These are phyloP conservation scores for Naganishia vaughanmartiniae DNA, from an alignment of 768 basidiomycete genomes.

Conservation along the genomic window DNA sequence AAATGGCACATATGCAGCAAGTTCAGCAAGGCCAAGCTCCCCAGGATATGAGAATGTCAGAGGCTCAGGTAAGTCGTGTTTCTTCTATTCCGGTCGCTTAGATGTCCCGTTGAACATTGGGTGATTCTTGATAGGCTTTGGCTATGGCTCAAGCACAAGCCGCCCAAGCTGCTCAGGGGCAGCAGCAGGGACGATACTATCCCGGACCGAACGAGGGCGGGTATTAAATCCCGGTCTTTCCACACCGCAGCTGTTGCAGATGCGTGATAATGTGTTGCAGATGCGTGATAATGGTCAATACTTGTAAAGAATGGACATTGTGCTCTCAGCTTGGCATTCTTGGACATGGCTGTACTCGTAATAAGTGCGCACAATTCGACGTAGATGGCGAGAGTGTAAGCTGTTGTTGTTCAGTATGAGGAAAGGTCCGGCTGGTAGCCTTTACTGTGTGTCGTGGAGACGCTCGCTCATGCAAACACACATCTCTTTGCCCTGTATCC, in stretches of 20 bases:
- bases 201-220: neutral
- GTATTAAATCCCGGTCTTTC: neutral
- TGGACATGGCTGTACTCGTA: neutral
- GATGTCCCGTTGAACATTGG: neutral
- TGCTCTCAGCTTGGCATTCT: neutral
- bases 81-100: neutral
- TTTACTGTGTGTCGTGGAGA: no score
- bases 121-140: neutral
- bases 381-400: neutral
- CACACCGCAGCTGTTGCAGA: neutral
- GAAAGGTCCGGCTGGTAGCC: neutral
- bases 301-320: conserved; percentile 1
- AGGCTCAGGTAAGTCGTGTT: neutral
- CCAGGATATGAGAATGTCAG: conserved; percentile 17
- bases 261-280: neutral
- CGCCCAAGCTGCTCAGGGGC: conserved; percentile 41
- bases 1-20: conserved; percentile 32
- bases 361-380: neutral
- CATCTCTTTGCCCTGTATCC: no score
- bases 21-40: conserved; percentile 27
- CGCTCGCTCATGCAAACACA: no score
- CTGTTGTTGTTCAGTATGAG: neutral
- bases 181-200: conserved; percentile 30
- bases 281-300: neutral
- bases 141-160: conserved; percentile 40